Conservation (phyloP, 345 rosid genomes). For the Ceriops decandra region DNA sequence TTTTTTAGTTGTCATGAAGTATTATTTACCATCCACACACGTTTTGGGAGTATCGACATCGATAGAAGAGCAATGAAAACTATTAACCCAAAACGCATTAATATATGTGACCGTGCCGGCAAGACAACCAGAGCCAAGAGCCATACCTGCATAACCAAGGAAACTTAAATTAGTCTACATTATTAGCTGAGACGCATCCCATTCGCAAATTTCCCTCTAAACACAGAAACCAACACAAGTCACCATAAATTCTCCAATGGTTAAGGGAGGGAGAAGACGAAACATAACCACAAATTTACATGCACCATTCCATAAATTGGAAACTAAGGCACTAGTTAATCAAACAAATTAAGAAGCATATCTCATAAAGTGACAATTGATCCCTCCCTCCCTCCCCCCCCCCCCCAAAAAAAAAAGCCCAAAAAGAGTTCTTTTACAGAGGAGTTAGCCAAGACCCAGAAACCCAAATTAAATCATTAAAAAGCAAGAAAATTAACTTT, state of each 20-base stretch:
- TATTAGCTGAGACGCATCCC: neutral
- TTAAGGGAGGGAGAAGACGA: neutral
- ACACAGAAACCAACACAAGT: neutral
- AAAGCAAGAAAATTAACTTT: neutral
- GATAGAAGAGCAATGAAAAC: slow-evolving; percentile 60
- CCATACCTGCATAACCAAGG: slow-evolving; percentile 67
- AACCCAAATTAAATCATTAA: too few relatives aligned
- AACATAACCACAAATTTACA: neutral
- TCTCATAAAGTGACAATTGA: neutral
- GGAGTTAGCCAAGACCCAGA: too few relatives aligned
- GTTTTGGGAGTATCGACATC: slow-evolving; percentile 61
- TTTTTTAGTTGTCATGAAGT: neutral
- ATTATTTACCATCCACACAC: slow-evolving; percentile 68
- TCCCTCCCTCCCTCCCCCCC: too few relatives aligned
- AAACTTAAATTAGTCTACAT: neutral
- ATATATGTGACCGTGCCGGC: slow-evolving; percentile 75
- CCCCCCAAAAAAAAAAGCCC: neutral
- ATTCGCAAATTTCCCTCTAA: neutral
- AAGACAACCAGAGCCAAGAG: slow-evolving; percentile 79
- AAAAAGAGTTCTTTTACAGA: neutral
- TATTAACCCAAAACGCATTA: slow-evolving; percentile 78
- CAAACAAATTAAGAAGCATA: neutral
- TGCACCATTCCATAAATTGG: neutral
- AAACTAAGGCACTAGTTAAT: neutral
- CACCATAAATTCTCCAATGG: too few relatives aligned